A percentile compares a stretch with the other conserved stretches of the same genome.
Conservation (phyloP, 2,329 filamentous ascomycete genomes). For the Pezicula rhizophila region DNA sequence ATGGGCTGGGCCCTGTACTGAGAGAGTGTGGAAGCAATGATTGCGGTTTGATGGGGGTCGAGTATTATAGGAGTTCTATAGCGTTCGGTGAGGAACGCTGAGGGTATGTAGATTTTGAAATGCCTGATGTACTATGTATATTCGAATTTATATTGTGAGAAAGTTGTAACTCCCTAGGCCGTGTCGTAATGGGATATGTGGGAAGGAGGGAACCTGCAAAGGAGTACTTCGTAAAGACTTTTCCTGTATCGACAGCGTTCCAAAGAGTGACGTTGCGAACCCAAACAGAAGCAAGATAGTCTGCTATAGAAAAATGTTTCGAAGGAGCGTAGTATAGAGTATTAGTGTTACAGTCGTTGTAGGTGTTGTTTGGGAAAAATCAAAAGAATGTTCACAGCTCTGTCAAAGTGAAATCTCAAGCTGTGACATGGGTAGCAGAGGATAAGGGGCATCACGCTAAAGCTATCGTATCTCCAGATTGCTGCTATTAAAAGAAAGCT, state of each 20-base stretch:
- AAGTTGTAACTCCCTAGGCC: not conserved
- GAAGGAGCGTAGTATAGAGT: not conserved
- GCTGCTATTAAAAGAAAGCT: slow-evolving; percentile 25
- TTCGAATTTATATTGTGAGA: slow-evolving; percentile 13
- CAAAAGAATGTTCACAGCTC: not conserved
- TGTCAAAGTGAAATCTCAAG: not conserved
- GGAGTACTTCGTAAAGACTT: not conserved
- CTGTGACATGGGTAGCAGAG: slow-evolving; percentile 11
- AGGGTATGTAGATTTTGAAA: slow-evolving; percentile 8
- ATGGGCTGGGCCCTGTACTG: slow-evolving; percentile 54
- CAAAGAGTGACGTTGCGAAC: too few relatives aligned
- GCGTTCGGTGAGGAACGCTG: slow-evolving; percentile 23
- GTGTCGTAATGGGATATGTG: too few relatives aligned
- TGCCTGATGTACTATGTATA: slow-evolving; percentile 9
- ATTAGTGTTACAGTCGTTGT: not conserved
- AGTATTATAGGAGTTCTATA: slow-evolving; percentile 11
- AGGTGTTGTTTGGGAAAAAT: not conserved
- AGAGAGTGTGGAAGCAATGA: slow-evolving; percentile 54
- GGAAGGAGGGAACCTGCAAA: not conserved
- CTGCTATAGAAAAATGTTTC: too few relatives aligned
- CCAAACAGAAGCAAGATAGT: too few relatives aligned
- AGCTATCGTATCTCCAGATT: slow-evolving; percentile 19
- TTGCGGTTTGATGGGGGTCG: slow-evolving; percentile 27
- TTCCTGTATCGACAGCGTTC: too few relatives aligned
- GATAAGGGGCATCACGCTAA: slow-evolving; percentile 17